These are phyloP conservation scores for Haplosporangium sp. DNA, from an alignment of 371 early-diverging fungal genomes.

Conservation along the genomic window DNA sequence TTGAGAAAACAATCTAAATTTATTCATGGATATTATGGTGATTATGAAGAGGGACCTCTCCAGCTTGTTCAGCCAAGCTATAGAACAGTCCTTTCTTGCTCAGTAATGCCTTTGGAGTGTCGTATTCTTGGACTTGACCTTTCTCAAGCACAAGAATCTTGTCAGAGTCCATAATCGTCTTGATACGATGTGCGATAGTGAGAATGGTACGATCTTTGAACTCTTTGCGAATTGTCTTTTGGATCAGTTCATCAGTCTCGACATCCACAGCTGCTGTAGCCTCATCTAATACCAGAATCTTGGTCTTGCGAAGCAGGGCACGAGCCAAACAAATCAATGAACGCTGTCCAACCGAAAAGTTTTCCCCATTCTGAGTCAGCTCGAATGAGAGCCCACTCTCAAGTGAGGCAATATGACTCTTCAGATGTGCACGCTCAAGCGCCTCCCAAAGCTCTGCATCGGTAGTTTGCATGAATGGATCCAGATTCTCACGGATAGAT, in stretches of 20 bases:
- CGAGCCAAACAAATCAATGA: too few species aligned
- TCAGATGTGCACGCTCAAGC: constrained; percentile 67
- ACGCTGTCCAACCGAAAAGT: too few species aligned
- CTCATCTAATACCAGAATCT: constrained; percentile 67
- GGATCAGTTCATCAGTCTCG: constrained; percentile 67
- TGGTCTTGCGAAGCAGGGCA: too few species aligned
- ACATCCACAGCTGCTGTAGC: constrained; percentile 50
- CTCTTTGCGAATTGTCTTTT: constrained; percentile 70
- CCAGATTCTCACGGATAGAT: constrained; percentile 73
- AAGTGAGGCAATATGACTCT: constrained; percentile 68
- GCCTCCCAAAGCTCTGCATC: constrained; percentile 71
- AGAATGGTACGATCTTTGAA: constrained; percentile 78
- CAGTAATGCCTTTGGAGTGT: constrained; percentile 65
- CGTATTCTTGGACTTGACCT: constrained; percentile 79
- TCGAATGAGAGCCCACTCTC: constrained; percentile 74
- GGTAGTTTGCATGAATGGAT: constrained; percentile 80
- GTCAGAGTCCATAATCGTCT: constrained; percentile 80
- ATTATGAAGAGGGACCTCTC: background rate
- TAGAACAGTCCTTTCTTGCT: constrained; percentile 62
- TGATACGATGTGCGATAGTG: constrained; percentile 65
- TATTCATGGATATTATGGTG: background rate
- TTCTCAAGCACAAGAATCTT: constrained; percentile 78
- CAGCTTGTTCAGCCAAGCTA: constrained; percentile 49
- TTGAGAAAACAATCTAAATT: too few species aligned
- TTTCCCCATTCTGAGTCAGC: constrained; percentile 63